A percentile compares a stretch with the other conserved stretches of the same genome.
Evolutionary conservation across 352 stramenopile species (phyloP).

Genomic region (Elongisporangium senticosum): DNA sequence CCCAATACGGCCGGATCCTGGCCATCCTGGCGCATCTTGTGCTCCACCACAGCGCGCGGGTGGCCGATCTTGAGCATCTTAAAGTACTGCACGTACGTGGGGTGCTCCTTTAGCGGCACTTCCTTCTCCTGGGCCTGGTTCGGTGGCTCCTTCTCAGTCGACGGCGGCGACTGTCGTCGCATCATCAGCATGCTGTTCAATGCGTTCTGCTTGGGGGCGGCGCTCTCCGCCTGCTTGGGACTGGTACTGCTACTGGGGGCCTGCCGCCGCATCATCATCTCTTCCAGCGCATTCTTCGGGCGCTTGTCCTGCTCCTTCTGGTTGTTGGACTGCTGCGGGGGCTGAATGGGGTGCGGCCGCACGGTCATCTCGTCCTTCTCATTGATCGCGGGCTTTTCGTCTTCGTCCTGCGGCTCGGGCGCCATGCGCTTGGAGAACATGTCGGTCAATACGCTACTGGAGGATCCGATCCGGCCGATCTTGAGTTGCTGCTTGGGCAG

Average conservation of each 20-base stretch:
- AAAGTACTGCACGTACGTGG: slow-evolving; percentile 71
- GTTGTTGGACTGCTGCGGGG: not conserved
- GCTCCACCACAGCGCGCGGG: slow-evolving; percentile 54
- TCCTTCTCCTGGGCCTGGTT: slow-evolving; percentile 14
- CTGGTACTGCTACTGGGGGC: not conserved
- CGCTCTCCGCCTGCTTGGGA: not conserved
- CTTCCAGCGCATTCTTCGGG: not conserved
- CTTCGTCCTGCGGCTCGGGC: not conserved
- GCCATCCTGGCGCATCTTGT: slow-evolving; percentile 70
- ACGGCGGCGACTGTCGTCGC: not conserved
- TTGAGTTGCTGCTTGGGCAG: not conserved
- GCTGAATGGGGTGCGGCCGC: not conserved
- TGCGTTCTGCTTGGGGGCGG: not conserved
- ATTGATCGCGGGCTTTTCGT: not conserved
- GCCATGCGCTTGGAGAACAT: slow-evolving; percentile 7
- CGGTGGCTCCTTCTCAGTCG: slow-evolving; percentile 7
- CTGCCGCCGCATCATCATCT: not conserved
- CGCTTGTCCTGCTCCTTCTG: not conserved
- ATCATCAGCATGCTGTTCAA: not conserved
- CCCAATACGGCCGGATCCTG: slow-evolving; percentile 60
- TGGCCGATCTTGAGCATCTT: slow-evolving; percentile 80
- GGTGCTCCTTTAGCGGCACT: slow-evolving; percentile 55
- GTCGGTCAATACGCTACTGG: not conserved
- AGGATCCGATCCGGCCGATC: not conserved
- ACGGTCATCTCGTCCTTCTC: not conserved